Conservation (phyloP, 305 asterid genomes). For the Salvia sclarea region DNA sequence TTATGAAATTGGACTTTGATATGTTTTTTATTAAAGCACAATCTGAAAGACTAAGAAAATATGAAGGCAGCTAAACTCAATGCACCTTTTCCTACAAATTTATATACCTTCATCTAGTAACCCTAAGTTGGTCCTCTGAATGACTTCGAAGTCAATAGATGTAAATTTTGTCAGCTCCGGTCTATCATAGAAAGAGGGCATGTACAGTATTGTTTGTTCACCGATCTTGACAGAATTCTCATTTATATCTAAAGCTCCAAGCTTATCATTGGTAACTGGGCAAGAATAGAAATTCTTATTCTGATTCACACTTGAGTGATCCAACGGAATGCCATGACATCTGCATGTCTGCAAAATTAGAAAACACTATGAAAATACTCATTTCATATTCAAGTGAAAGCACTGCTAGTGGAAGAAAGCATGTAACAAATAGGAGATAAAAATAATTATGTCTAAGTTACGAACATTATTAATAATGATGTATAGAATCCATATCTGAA, state of each 20-base stretch:
- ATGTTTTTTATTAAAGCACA: constrained; percentile 18
- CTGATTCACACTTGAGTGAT: constrained; percentile 39
- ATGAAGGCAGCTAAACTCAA: background rate
- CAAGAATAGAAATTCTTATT: constrained; percentile 41
- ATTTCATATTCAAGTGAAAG: constrained; percentile 27
- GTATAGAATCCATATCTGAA: constrained; percentile 21
- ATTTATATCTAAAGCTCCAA: constrained; percentile 55
- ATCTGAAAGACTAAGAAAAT: background rate
- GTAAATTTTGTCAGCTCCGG: constrained; percentile 52
- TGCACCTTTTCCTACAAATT: constrained; percentile 17
- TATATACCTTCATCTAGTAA: constrained; percentile 78
- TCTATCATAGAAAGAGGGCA: constrained; percentile 82
- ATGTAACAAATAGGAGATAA: constrained; percentile 14
- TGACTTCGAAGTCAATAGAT: constrained; percentile 63
- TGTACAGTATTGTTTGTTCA: constrained; percentile 61
- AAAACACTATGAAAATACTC: constrained; percentile 19
- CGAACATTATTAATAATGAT: background rate
- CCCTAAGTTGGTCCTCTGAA: constrained; percentile 74
- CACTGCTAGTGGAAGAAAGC: constrained; percentile 25
- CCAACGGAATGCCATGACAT: constrained; percentile 84
- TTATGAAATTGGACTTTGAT: constrained; percentile 18
- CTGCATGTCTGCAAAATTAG: constrained; percentile 71
- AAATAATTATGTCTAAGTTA: constrained; percentile 11
- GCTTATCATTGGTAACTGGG: constrained; percentile 59
- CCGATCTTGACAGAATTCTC: constrained; percentile 77